A percentile compares a stretch with the other conserved stretches of the same genome.
phyloP scores from a whole-genome alignment of 1,284 basidiomycete genomes.

The Melampsora larici-populina region DNA sequence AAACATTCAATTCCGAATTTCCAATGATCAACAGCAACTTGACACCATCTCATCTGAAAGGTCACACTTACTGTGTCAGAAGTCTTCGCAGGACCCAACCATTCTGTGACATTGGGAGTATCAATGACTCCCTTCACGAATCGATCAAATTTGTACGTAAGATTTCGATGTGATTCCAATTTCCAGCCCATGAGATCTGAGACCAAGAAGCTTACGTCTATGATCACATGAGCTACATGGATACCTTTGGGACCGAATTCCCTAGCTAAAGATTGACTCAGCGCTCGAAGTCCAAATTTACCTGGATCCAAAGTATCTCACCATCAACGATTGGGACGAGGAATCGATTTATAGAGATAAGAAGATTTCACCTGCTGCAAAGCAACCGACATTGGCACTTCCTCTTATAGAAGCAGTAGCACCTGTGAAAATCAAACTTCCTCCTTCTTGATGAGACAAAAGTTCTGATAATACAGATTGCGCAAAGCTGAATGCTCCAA shows the following conservation, averaged over 20 bases:
- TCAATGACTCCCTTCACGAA: background rate
- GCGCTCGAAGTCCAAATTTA: conserved; percentile 47
- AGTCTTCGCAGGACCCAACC: background rate
- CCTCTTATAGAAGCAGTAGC: conserved; percentile 48
- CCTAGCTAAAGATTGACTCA: conserved; percentile 46
- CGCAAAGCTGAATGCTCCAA: conserved; percentile 4
- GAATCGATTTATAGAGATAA: background rate
- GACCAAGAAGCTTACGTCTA: conserved; percentile 44
- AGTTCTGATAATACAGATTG: conserved; percentile 1
- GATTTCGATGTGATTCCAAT: too few species aligned
- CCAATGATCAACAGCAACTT: too few species aligned
- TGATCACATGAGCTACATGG: conserved; percentile 48
- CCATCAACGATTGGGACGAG: background rate
- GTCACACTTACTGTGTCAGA: background rate
- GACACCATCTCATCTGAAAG: background rate
- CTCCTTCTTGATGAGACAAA: background rate
- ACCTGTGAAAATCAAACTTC: conserved; percentile 22
- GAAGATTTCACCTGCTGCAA: conserved; percentile 32
- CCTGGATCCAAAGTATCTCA: conserved; percentile 17
- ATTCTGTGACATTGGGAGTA: background rate
- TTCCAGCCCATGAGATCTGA: conserved; percentile 17
- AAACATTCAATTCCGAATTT: background rate
- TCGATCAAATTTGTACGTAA: background rate
- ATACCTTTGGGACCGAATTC: conserved; percentile 47
- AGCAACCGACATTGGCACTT: conserved; percentile 46